Base-by-base conservation (phyloP, 805 yeast genomes). In the Lipomyces japonicus region DNA sequence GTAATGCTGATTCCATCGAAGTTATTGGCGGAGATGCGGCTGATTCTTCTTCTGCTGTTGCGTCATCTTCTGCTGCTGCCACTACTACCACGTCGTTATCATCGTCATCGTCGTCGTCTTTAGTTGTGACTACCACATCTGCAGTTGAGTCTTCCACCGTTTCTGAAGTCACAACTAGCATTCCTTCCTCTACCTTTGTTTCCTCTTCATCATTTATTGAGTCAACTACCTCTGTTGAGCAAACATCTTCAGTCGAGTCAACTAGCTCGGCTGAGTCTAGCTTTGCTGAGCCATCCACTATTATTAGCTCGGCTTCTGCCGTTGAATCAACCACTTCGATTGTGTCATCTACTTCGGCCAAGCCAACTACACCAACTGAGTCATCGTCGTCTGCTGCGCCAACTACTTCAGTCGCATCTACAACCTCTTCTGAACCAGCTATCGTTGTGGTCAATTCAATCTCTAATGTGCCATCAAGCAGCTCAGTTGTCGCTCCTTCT, bases 11-110 rank as follows among this genome's bases (percentile, higher is more conserved):
- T 23, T 70, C 75, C 2, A 74, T 75, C 45, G 54, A 59, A 41
- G 70, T 76, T 14, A 59, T 63, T 7, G 68, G 61, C n/a, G 79
- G 80, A 3, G 63, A 69, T 44, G 75, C 87, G 35, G 75, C 80
- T 58, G 90, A 89, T 14, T 57, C 52, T n/a, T 69, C 79, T 16
- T 71, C 61, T 53, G 69, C 69, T 55, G 67, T 69, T 21, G 59
- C 60, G 4, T 43, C 53, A 25, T 26, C 51, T 28, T 41, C 58
- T 30, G 25, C 61, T 24, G 52, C 60, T 22, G 40, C 50, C 30
- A 39, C 54, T 19, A 10, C 57, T 12, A 5, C 59, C 16, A 22
- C 59, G 18, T 36, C 62, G 21, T 43, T 61, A 10, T 39, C 59
- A 31, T 24, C 51, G 12, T 35, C 50, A n/a, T 37, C 49, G 9